phyloP scores from a whole-genome alignment of 139 green algal species.

The Coelastrella sp. region DNA sequence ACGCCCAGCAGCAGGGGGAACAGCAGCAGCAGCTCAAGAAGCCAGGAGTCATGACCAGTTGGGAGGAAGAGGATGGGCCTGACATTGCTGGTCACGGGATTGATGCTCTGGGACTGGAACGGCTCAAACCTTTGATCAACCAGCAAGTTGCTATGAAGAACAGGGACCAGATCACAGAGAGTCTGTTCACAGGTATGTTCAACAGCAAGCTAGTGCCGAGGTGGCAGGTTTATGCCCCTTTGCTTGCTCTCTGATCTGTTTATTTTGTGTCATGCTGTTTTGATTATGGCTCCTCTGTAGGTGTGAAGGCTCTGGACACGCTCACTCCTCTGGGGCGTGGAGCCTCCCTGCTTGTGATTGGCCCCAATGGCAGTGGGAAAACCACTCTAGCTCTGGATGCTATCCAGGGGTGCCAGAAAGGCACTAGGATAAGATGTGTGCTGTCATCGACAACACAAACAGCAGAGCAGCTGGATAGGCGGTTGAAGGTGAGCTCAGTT shows the following conservation, averaged over 20 bases:
- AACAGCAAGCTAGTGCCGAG: neutral
- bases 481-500: conserved; percentile 17
- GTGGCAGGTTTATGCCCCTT: neutral
- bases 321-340: conserved; percentile 89
- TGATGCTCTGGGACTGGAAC: conserved; percentile 47
- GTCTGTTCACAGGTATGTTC: conserved; percentile 74
- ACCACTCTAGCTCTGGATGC: conserved; percentile 74
- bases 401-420: conserved; percentile 61
- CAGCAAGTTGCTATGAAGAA: conserved; percentile 75
- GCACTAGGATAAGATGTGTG: conserved; percentile 65
- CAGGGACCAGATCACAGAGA: conserved; percentile 81
- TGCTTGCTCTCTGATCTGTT: neutral
- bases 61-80: conserved; percentile 29
- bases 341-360: conserved; percentile 79
- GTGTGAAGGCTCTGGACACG: conserved; percentile 78
- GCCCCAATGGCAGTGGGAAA: conserved; percentile 70
- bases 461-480: neutral
- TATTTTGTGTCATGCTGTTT: neutral
- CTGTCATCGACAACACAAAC: conserved; percentile 48
- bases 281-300: neutral
- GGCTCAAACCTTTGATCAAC: conserved; percentile 74
- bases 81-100: neutral
- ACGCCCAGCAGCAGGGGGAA: conserved; percentile 19
- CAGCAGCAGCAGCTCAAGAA: neutral
- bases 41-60: neutral